Percentiles rank a stretch among this genome's conserved stretches.
phyloP scores from a whole-genome alignment of 2,329 filamentous ascomycete genomes.

The Allantophomopsis cytisporea region DNA sequence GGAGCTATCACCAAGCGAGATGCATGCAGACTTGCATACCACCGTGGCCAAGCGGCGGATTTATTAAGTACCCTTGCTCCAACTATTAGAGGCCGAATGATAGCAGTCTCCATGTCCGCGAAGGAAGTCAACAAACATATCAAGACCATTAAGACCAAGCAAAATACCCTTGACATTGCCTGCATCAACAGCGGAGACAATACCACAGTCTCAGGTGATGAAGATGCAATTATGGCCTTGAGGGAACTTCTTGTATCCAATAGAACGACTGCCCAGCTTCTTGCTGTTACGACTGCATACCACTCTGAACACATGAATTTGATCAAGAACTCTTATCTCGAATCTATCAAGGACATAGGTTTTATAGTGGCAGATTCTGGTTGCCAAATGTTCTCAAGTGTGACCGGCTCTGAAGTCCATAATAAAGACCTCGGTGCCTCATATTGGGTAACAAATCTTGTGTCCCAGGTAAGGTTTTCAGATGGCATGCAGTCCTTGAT shows the following conservation, averaged over 20 bases:
- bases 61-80: neutral
- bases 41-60: slow-evolving; percentile 5
- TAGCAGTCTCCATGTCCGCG: slow-evolving; percentile 25
- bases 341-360: neutral
- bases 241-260: slow-evolving; percentile 9
- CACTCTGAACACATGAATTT: slow-evolving; percentile 25
- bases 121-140: slow-evolving; percentile 8
- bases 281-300: slow-evolving; percentile 26
- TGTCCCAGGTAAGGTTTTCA: slow-evolving; percentile 26
- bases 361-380: neutral
- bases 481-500: slow-evolving; percentile 10
- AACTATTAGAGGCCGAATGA: slow-evolving; percentile 26
- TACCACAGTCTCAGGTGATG: slow-evolving; percentile 12
- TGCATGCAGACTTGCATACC: slow-evolving; percentile 29
- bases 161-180: slow-evolving; percentile 2
- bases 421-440: slow-evolving; percentile 1
- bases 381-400: slow-evolving; percentile 25
- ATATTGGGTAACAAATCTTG: slow-evolving; percentile 32
- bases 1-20: slow-evolving; percentile 16
- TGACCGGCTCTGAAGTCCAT: slow-evolving; percentile 6
- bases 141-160: slow-evolving; percentile 1
- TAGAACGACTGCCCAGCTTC: slow-evolving; percentile 14
- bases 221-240: neutral
- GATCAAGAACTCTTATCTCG: slow-evolving; percentile 4
- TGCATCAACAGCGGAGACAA: slow-evolving; percentile 14